A percentile compares a stretch with the other conserved stretches of the same genome.
Evolutionary conservation across 768 basidiomycete species (phyloP).

Genomic region (Lactarius pseudohatsudake): DNA sequence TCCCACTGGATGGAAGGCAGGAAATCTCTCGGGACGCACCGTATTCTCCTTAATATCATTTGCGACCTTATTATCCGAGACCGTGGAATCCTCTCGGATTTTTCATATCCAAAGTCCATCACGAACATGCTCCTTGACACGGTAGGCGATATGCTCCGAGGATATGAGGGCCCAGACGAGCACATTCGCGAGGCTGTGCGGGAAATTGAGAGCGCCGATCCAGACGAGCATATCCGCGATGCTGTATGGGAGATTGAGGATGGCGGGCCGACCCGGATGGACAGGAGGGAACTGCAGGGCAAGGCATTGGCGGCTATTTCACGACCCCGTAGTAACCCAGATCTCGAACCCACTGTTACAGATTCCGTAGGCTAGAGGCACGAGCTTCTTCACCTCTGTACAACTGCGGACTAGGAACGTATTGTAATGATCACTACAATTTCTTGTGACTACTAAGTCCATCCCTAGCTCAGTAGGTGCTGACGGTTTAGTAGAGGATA

Average conservation of each 20-base stretch:
- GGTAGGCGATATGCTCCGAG: no score
- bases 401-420: not conserved
- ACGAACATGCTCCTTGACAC: no score
- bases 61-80: conserved; percentile 4
- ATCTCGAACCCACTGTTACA: no score
- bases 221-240: no score
- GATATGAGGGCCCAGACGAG: no score
- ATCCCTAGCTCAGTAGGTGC: not conserved
- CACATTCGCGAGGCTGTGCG: no score
- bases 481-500: conserved; percentile 53
- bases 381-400: not conserved
- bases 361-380: not conserved
- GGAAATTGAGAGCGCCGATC: not conserved
- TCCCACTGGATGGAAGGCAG: no score
- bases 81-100: conserved; percentile 12
- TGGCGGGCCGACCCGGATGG: no score
- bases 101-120: no score
- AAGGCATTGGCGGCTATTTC: not conserved
- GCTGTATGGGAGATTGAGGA: no score
- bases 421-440: not conserved
- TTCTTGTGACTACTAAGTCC: not conserved
- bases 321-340: not conserved
- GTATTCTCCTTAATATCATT: not conserved
- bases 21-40: no score
- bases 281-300: not conserved